These are phyloP conservation scores for Calonectria multiphialidica DNA, from an alignment of 2,329 filamentous ascomycete genomes.

Conservation along the genomic window DNA sequence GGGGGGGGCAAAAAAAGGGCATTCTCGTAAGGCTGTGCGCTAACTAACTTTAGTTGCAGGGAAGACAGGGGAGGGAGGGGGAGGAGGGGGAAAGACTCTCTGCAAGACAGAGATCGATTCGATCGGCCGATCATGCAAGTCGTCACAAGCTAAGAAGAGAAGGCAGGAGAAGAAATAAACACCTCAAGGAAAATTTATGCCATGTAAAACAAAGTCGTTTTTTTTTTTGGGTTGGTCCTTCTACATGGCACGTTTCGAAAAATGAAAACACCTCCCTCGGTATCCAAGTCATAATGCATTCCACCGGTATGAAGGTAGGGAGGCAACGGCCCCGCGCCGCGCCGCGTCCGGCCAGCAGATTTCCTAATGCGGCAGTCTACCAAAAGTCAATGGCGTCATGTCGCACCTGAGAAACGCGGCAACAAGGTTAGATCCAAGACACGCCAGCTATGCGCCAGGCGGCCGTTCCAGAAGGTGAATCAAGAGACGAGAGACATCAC, in stretches of 20 bases:
- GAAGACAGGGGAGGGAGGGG: not conserved
- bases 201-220: not conserved
- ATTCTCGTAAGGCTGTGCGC: not conserved
- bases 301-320: not conserved
- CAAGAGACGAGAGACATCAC: not conserved
- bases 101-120: no score
- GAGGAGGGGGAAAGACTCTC: no score
- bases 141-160: not conserved
- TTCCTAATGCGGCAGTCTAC: not conserved
- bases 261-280: not conserved
- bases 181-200: not conserved
- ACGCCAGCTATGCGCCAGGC: not conserved
- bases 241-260: not conserved
- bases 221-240: not conserved
- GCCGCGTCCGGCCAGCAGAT: not conserved
- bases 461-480: not conserved
- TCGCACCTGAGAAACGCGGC: not conserved
- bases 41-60: not conserved
- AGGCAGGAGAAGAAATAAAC: not conserved
- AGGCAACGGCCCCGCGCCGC: not conserved
- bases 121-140: not conserved
- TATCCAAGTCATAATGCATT: not conserved
- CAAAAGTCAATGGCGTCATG: conserved; percentile 3
- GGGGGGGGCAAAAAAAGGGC: not conserved
- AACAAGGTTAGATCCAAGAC: not conserved